These are phyloP conservation scores for Jatropha multifida DNA, from an alignment of 441 rosid species.

Conservation along the genomic window DNA sequence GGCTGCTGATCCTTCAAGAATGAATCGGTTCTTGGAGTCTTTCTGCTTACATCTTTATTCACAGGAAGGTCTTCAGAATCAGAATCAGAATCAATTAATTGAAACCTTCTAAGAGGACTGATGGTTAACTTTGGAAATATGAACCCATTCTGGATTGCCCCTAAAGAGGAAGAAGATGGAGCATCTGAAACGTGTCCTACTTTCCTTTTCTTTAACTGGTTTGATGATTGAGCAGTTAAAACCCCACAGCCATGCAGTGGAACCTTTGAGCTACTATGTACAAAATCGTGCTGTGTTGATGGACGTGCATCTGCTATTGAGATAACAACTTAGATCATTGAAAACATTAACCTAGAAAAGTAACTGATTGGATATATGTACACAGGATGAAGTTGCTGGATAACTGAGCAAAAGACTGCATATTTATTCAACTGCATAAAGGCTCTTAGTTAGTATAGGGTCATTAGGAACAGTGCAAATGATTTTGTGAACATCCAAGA, in stretches of 20 bases:
- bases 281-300: slow-evolving; percentile 41
- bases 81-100: slow-evolving; percentile 68
- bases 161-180: slow-evolving; percentile 41
- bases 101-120: slow-evolving; percentile 88
- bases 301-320: slow-evolving; percentile 40
- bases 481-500: not conserved
- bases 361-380: not conserved
- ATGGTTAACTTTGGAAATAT: slow-evolving; percentile 50
- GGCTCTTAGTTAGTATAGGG: not conserved
- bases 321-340: slow-evolving; percentile 12
- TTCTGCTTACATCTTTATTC: slow-evolving; percentile 28
- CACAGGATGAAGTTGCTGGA: not conserved
- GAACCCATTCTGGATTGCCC: slow-evolving; percentile 33
- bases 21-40: slow-evolving; percentile 27
- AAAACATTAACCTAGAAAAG: slow-evolving; percentile 14
- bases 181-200: slow-evolving; percentile 37
- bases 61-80: slow-evolving; percentile 53
- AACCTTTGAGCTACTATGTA: slow-evolving; percentile 63
- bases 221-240: slow-evolving; percentile 38
- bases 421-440: not conserved
- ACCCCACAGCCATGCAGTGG: slow-evolving; percentile 47
- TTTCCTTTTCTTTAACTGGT: slow-evolving; percentile 30
- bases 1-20: slow-evolving; percentile 28
- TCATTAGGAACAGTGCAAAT: not conserved
- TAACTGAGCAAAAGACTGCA: not conserved